Base-by-base conservation (phyloP, 306 rosid species). In the Cucumis melo region DNA sequence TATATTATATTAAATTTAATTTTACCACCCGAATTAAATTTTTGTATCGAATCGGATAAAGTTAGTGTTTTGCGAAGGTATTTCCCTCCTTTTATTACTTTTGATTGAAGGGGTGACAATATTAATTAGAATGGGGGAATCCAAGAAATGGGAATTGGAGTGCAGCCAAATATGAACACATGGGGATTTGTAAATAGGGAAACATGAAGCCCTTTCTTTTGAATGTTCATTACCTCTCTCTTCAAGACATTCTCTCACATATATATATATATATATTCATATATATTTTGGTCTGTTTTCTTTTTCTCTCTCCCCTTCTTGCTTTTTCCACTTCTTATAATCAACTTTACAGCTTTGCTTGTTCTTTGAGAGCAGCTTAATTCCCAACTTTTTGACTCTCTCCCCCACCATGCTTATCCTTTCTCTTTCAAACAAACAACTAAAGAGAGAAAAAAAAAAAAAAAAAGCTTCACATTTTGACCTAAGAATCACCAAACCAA, bases 301-400 rank as follows among this genome's bases (percentile, higher is more conserved):
- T 46, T 46, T 63, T 46, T 63, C 36, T 59, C 71, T 64, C 71
- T 63, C 70, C 10, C 14, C 15, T 10, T 10, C 54, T 41, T 67
- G 74, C 74, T 68, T 54, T 68, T 54, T 68, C 75, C 75, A 68
- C 75, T 68, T 68, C 75, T 68, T 44, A 44, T 68, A 44, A 42
- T 68, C 75, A 68, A 68, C 75, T 68, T 68, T 68, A 44, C 75
- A 68, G 75, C 75, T 68, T 68, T 68, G 75, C 56, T 68, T 68
- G 56, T 68, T 68, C 75, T 7, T 68, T 68, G 74, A 68, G 74
- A 68, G 74, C 56, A 42, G 36, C 74, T 68, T 68, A 68, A 68
- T 21, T 68, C 74, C 36, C 74, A 68, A 36, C 56, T 68, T 68
- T 68, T 68, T 68, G 36, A 68, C 75, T 68, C 54, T 59, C 24